Evolutionary conservation across 2,329 filamentous ascomycete species (phyloP).

Genomic region (Neocucurbitaria cava): DNA sequence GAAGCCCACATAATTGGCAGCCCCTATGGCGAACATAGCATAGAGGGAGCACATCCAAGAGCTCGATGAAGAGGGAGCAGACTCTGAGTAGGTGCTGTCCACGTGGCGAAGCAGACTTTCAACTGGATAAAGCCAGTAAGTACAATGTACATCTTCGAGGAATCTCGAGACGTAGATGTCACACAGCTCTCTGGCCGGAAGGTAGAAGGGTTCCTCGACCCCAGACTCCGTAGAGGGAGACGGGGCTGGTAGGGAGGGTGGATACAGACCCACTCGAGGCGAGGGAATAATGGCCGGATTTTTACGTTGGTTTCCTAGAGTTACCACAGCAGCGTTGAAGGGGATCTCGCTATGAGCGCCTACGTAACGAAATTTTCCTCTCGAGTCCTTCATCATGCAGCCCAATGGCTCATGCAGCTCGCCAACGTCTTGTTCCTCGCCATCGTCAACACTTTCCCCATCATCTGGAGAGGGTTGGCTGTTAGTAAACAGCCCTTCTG

Average conservation of each 20-base stretch:
- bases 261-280: slow-evolving; percentile 41
- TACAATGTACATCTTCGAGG: slow-evolving; percentile 46
- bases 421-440: slow-evolving; percentile 39
- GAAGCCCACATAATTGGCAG: slow-evolving; percentile 29
- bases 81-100: slow-evolving; percentile 40
- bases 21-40: slow-evolving; percentile 45
- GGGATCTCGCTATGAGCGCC: slow-evolving; percentile 48
- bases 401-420: slow-evolving; percentile 47
- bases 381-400: slow-evolving; percentile 48
- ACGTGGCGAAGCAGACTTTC: slow-evolving; percentile 41
- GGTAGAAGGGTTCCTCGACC: slow-evolving; percentile 30
- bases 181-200: slow-evolving; percentile 39
- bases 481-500: slow-evolving; percentile 30
- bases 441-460: slow-evolving; percentile 29
- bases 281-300: slow-evolving; percentile 38
- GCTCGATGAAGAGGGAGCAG: slow-evolving; percentile 23
- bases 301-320: slow-evolving; percentile 30
- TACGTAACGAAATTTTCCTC: slow-evolving; percentile 44
- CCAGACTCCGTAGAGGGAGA: slow-evolving; percentile 27
- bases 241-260: slow-evolving; percentile 31
- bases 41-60: slow-evolving; percentile 50
- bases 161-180: slow-evolving; percentile 44
- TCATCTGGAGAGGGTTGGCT: slow-evolving; percentile 34
- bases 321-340: slow-evolving; percentile 47
- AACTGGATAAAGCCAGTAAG: slow-evolving; percentile 47